A percentile compares a stretch with the other conserved stretches of the same genome.
Evolutionary conservation across 2,329 filamentous ascomycete species (phyloP).

Genomic region (Pseudogymnoascus sp.): DNA sequence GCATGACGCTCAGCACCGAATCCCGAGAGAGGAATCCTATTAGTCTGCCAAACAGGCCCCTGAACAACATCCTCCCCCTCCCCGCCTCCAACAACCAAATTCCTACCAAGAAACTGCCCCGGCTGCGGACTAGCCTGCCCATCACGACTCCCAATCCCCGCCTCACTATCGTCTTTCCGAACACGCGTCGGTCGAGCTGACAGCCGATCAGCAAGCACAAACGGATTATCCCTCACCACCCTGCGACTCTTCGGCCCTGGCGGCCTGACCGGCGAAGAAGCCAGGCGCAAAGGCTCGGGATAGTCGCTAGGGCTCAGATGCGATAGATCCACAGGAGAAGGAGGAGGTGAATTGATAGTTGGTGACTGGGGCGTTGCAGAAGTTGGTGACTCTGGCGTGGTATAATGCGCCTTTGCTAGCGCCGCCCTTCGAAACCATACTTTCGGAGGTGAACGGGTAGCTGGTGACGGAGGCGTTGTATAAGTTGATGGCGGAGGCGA

Average conservation of each 20-base stretch:
- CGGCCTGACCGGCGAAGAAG: neutral
- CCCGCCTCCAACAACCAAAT: neutral
- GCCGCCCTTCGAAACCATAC: no score
- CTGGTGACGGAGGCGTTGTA: neutral
- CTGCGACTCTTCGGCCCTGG: neutral
- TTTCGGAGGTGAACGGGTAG: no score
- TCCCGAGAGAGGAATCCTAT: neutral
- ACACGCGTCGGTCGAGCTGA: neutral
- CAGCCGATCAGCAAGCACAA: neutral
- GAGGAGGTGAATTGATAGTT: neutral
- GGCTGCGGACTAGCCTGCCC: neutral
- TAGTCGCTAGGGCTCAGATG: neutral
- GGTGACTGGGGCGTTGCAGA: neutral
- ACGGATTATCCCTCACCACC: neutral
- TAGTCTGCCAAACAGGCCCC: neutral
- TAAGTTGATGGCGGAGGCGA: neutral
- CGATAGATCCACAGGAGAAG: neutral
- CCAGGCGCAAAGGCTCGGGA: neutral
- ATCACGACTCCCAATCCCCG: neutral
- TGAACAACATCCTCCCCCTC: neutral
- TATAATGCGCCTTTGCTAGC: no score
- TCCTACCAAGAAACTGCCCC: neutral
- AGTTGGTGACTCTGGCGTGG: no score
- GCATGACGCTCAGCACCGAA: neutral
- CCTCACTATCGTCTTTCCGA: neutral